Evolutionary conservation across 1,139 yeast genomes (phyloP), one percentile per base, ranked within the genome.

Genomic region (Petasospora fabianii): DNA sequence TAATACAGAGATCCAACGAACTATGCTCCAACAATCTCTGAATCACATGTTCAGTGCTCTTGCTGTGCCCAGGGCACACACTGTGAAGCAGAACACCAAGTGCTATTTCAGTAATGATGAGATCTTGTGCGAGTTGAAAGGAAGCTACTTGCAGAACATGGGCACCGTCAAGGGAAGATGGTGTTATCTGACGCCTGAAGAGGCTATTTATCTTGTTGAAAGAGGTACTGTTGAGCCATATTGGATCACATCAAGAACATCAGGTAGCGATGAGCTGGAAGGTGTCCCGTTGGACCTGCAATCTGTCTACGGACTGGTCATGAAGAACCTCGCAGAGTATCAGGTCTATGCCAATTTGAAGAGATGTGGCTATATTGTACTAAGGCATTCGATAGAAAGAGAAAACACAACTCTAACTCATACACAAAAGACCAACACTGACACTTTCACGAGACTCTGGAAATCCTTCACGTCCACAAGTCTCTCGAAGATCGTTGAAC

Each of bases 291-390:
- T 88, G 56, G 73, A 82, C 38, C 61, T 90, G 22, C 83, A 85
- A 48, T 82, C 77, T 36, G 67, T 84, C 4, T 86, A 87, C 59
- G 63, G 82, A 0, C 61, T 73, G 14, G 68, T 76, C 27, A 59
- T n/a, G 62, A 65, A 39, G 62, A 66, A 73, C 29, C 51, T 80
- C 16, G 85, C 84, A 43, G 65, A 69, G 39, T 77, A 82, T 49
- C 80, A 77, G 37, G 88, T 85, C 0, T 90, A 81, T 59, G 72
- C 92, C 0, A 74, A 84, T 46, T 66, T 90, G 53, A 85, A 84
- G 54, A 72, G 96, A 53, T 71, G 80, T 38, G 97, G 97, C 0
- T 90, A 82, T 56, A 71, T 84, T 27, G 81, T 88, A 1, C 66
- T 62, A 42, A 58, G 73, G 32, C 64, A 66, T n/a, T n/a, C 32